Evolutionary conservation across 805 yeast species (phyloP), one percentile per base, ranked within the genome.

Genomic region (Ogataea ganodermae): DNA sequence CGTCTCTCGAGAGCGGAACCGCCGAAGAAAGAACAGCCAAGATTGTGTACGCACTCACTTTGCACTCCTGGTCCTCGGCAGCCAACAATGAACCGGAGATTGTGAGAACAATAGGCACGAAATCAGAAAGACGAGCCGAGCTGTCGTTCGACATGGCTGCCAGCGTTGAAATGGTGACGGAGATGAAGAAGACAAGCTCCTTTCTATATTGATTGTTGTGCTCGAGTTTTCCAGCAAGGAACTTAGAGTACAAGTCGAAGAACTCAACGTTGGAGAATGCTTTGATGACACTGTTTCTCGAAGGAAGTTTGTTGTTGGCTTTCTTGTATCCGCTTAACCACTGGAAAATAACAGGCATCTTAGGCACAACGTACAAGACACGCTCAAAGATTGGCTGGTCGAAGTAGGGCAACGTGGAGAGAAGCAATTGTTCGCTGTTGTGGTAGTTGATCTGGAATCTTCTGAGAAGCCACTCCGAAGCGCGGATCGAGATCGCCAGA

Each of bases 381-480:
- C 94, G 81, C 42, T 81, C 76, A 65, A 94, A 94, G 5, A 87
- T 74, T 0, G 90, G 84, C 31, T 80, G 74, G 56, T 76, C 79
- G 67, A 84, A 89, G 68, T 86, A 89, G n/a, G 97, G 95, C 56
- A 94, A 73, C 1, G 86, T 76, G 2, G 91, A 75, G 47, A 92
- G 67, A 37, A 94, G 62, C 26, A 94, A 62, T 45, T 73, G 63
- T 65, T 92, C 98, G 0, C 90, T 71, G 60, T 87, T 89, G 59
- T 86, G 84, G 41, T 87, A 74, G 63, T 94, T 91, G 55, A 89
- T 81, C 61, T 89, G 84, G 71, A 83, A 94, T 58, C 98, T 79
- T 70, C 99, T 84, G 16, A 94, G 84, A 20, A 91, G 80, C 99
- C 99, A 94, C 71, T 94, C 99, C 10, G 89, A 74, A 4, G 97